Evolutionary conservation across 768 basidiomycete genomes (phyloP).

Genomic region (Phaffia australis): DNA sequence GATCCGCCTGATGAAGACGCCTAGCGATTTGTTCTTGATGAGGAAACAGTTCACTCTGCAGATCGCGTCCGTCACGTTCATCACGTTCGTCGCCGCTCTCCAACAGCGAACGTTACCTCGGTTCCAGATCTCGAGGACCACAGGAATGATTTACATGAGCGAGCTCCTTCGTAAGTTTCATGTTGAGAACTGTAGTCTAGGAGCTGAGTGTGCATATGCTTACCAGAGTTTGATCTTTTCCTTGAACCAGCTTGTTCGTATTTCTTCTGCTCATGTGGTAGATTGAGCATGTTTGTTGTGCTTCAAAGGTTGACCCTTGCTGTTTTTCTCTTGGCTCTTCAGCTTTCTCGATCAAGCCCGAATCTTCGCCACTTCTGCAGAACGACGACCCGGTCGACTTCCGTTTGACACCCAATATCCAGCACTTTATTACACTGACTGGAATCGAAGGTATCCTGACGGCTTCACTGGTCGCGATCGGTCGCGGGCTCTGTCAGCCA

Average conservation of each 20-base stretch:
- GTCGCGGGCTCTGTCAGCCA: constrained; percentile 76
- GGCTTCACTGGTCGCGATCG: constrained; percentile 80
- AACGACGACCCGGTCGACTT: constrained; percentile 85
- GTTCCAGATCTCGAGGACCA: constrained; percentile 79
- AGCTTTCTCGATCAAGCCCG: constrained; percentile 16
- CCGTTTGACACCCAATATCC: constrained; percentile 93
- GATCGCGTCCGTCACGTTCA: constrained; percentile 75
- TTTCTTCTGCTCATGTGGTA: not conserved
- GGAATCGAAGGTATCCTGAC: constrained; percentile 83
- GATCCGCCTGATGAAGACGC: constrained; percentile 67
- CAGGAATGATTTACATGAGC: constrained; percentile 82
- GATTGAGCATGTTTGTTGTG: too few relatives aligned
- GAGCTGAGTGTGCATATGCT: not conserved
- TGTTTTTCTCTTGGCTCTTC: not conserved
- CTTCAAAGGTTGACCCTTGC: too few relatives aligned
- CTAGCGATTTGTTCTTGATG: constrained; percentile 88
- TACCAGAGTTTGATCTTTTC: not conserved
- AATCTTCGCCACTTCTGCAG: constrained; percentile 44
- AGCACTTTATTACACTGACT: constrained; percentile 77
- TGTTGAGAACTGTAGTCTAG: not conserved
- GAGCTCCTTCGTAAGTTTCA: constrained; percentile 63
- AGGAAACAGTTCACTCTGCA: constrained; percentile 92
- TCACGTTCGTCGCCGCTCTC: constrained; percentile 77
- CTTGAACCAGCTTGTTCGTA: constrained; percentile 1
- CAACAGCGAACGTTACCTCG: constrained; percentile 71